Evolutionary conservation across 345 rosid species (phyloP).

Genomic region (Eucalyptus caleyi): DNA sequence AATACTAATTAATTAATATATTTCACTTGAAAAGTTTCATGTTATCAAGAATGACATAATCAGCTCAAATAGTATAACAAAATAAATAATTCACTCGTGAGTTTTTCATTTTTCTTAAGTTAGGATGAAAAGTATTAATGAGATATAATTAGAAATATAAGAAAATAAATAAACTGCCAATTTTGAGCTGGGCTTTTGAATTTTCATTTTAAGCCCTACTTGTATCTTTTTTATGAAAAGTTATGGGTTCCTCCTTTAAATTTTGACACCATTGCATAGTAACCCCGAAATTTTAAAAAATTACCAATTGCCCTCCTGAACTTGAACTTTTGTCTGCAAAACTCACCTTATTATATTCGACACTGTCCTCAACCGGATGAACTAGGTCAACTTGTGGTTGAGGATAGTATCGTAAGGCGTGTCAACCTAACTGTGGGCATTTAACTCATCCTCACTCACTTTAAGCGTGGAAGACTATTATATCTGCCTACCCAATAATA

Average conservation of each 20-base stretch:
- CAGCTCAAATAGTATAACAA: background rate
- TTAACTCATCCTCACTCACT: too few relatives aligned
- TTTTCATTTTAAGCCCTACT: background rate
- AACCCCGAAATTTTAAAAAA: background rate
- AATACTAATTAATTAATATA: background rate
- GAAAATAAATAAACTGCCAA: background rate
- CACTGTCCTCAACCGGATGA: rapidly evolving
- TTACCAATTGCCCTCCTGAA: background rate
- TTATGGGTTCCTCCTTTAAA: background rate
- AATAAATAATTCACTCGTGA: background rate
- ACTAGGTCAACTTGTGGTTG: too few relatives aligned
- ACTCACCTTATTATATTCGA: too few relatives aligned
- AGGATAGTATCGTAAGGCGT: too few relatives aligned
- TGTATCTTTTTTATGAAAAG: background rate
- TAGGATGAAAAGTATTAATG: background rate
- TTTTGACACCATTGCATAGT: background rate
- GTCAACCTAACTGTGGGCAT: too few relatives aligned
- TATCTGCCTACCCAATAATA: too few relatives aligned
- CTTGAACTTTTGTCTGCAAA: too few relatives aligned
- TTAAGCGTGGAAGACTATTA: too few relatives aligned
- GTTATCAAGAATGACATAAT: background rate
- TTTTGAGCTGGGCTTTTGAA: background rate
- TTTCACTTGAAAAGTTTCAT: background rate
- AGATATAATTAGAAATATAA: background rate
- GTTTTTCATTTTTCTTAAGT: background rate